phyloP scores from a whole-genome alignment of 129 eudicot genomes.

The Chrysanthemum makinoi region DNA sequence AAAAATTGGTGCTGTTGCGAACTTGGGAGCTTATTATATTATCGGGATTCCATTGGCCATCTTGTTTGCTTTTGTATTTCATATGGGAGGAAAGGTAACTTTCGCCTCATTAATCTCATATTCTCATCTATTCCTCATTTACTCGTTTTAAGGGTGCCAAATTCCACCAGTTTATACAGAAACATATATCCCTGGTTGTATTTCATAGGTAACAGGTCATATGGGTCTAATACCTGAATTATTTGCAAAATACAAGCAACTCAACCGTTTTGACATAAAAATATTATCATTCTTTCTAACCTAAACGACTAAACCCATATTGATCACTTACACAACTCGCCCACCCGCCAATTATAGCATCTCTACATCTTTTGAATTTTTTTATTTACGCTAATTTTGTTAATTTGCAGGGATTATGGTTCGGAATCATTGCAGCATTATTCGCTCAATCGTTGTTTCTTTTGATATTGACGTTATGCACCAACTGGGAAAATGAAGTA shows the following conservation, averaged over 20 bases:
- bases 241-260: too few relatives aligned
- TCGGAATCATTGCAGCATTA: slow-evolving; percentile 58
- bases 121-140: too few relatives aligned
- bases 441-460: slow-evolving; percentile 56
- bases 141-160: too few relatives aligned
- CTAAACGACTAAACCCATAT: too few relatives aligned
- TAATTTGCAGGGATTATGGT: slow-evolving; percentile 71
- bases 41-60: slow-evolving; percentile 62
- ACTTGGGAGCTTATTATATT: slow-evolving; percentile 72
- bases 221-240: too few relatives aligned
- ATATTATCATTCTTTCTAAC: too few relatives aligned
- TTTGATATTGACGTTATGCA: slow-evolving; percentile 43
- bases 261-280: too few relatives aligned
- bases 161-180: too few relatives aligned
- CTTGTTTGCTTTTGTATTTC: slow-evolving; percentile 54
- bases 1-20: slow-evolving; percentile 63
- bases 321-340: too few relatives aligned
- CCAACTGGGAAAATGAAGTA: slow-evolving; percentile 77
- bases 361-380: not conserved
- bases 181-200: too few relatives aligned
- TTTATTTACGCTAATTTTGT: not conserved
- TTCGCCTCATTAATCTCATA: not conserved
- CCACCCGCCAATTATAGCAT: too few relatives aligned
- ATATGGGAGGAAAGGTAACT: slow-evolving; percentile 72
- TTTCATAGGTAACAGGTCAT: too few relatives aligned